Conservation (phyloP, 2,329 filamentous ascomycete genomes). For the Fusarium sambucinum region DNA sequence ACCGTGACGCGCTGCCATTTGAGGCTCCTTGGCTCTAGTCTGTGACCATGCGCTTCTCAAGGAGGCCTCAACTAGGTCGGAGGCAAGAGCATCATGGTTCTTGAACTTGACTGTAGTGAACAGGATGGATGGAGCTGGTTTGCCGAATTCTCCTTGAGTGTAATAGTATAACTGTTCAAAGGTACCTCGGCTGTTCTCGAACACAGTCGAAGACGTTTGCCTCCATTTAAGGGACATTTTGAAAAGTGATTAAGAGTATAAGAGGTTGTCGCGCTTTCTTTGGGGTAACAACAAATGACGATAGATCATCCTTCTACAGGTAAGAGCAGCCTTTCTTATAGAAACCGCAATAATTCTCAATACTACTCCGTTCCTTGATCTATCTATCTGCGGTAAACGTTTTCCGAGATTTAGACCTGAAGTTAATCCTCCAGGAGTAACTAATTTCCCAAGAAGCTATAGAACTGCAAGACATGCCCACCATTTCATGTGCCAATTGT, state of each 20-base stretch:
- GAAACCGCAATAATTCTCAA: neutral
- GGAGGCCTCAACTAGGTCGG: neutral
- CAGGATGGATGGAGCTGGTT: neutral
- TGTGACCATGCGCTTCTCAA: neutral
- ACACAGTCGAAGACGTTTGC: neutral
- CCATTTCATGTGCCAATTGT: neutral
- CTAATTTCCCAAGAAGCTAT: neutral
- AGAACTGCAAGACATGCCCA: neutral
- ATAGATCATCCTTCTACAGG: neutral
- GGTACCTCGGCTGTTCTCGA: neutral
- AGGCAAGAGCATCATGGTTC: neutral
- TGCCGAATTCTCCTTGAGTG: neutral
- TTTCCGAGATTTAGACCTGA: neutral
- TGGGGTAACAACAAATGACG: fast-evolving
- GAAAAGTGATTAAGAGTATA: neutral
- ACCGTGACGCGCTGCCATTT: neutral
- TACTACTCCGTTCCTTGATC: no score
- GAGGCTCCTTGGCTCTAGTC: neutral
- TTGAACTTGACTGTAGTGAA: neutral
- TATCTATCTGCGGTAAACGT: neutral
- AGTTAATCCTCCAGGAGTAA: neutral
- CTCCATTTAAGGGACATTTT: neutral
- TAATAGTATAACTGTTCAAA: neutral
- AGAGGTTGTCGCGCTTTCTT: no score
- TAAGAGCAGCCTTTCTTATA: neutral